These are phyloP conservation scores for Nowakowskiella sp. DNA, from an alignment of 192 early-diverging fungal genomes.

Conservation along the genomic window DNA sequence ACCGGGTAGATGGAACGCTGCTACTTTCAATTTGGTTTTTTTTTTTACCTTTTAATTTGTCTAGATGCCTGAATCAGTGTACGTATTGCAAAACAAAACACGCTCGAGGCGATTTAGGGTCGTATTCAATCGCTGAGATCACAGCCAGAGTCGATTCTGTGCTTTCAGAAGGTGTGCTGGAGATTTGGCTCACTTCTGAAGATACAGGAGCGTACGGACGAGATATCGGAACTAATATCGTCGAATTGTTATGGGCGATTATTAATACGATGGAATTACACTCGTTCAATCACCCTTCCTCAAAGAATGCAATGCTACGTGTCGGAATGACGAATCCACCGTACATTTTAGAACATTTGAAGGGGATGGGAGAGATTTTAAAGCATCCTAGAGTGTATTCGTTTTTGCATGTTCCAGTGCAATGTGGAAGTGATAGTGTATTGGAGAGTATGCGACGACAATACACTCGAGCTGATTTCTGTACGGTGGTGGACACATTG, in stretches of 20 bases:
- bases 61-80: slow-evolving; percentile 50
- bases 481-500: slow-evolving; percentile 28
- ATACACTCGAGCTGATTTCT: slow-evolving; percentile 42
- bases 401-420: slow-evolving; percentile 53
- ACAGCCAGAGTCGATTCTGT: slow-evolving; percentile 37
- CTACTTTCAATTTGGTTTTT: background rate
- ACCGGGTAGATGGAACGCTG: slow-evolving; percentile 27
- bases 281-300: background rate
- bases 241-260: slow-evolving; percentile 39
- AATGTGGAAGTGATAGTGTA: slow-evolving; percentile 40
- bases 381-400: slow-evolving; percentile 46
- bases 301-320: slow-evolving; percentile 32
- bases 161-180: slow-evolving; percentile 44
- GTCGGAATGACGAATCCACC: slow-evolving; percentile 61
- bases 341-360: slow-evolving; percentile 49
- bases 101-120: slow-evolving; percentile 41
- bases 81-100: slow-evolving; percentile 57
- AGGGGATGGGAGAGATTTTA: slow-evolving; percentile 38
- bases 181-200: slow-evolving; percentile 55
- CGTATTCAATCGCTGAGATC: slow-evolving; percentile 40
- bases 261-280: slow-evolving; percentile 32
- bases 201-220: slow-evolving; percentile 51
- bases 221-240: slow-evolving; percentile 40
- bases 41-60: slow-evolving; percentile 4
- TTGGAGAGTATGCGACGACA: slow-evolving; percentile 43